Conservation (phyloP, 805 yeast species). For the Starmerella cellae region DNA sequence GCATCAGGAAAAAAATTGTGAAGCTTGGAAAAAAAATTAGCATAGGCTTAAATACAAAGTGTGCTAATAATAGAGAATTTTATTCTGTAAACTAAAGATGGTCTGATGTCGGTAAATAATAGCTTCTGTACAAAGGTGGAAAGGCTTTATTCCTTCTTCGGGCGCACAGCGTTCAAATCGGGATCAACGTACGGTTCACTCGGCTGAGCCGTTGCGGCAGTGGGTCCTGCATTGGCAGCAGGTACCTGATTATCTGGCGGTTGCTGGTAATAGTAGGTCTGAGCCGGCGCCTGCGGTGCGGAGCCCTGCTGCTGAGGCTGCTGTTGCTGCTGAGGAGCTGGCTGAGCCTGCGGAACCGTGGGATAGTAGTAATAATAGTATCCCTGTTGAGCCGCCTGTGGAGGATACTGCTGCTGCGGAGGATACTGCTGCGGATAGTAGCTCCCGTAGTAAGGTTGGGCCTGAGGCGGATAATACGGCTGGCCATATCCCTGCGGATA, state of each 20-base stretch:
- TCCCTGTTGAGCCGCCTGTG: slow-evolving; percentile 2
- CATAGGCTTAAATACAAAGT: no score
- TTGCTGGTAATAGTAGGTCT: neutral
- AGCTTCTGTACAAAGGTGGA: no score
- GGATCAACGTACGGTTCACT: neutral
- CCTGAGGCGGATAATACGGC: no score
- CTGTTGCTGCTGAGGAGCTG: neutral
- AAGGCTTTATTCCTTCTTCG: no score
- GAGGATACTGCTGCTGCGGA: slow-evolving; percentile 1
- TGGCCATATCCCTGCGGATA: neutral
- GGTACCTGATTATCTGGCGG: neutral
- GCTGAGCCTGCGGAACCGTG: slow-evolving; percentile 4
- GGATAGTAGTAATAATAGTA: slow-evolving; percentile 4
- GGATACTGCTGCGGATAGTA: neutral
- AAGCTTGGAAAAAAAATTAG: no score
- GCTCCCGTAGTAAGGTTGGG: no score
- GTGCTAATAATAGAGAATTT: no score
- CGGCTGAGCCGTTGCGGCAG: neutral
- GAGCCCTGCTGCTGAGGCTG: neutral
- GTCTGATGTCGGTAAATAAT: no score
- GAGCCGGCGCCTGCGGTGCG: neutral
- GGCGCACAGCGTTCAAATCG: no score
- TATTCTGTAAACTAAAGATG: no score
- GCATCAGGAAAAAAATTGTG: no score
- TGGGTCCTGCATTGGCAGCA: neutral